phyloP scores from a whole-genome alignment of 1,284 basidiomycete species.

The Cryptococcus sp. region DNA sequence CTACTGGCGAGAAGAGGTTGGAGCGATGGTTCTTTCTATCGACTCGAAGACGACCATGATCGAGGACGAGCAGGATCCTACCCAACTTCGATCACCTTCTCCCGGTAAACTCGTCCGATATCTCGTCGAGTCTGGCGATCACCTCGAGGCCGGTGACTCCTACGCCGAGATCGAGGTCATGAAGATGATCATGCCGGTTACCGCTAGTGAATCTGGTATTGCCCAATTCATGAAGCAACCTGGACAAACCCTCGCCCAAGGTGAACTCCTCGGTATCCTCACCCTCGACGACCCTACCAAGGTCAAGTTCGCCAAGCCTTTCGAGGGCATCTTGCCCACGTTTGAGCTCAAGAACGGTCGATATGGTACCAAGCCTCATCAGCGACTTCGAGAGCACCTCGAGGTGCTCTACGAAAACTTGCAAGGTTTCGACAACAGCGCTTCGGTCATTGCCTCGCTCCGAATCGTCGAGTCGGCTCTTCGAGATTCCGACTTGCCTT shows the following conservation, averaged over 20 bases:
- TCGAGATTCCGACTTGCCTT: constrained; percentile 80
- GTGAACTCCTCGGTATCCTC: constrained; percentile 95
- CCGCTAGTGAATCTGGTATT: constrained; percentile 91
- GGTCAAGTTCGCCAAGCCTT: constrained; percentile 97
- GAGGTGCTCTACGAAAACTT: constrained; percentile 85
- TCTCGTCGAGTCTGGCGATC: constrained; percentile 94
- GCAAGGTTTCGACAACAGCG: constrained; percentile 88
- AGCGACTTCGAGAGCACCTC: constrained; percentile 71
- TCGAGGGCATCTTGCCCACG: constrained; percentile 82
- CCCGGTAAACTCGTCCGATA: constrained; percentile 95
- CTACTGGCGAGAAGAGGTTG: constrained; percentile 98
- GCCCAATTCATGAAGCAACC: constrained; percentile 98
- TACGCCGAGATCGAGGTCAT: constrained; percentile 99
- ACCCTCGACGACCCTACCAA: constrained; percentile 94
- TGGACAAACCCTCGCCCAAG: constrained; percentile 92
- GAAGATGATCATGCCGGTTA: constrained; percentile 99
- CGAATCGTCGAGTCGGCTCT: constrained; percentile 41
- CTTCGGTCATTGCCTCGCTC: constrained; percentile 37
- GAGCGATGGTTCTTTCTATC: constrained; percentile 85
- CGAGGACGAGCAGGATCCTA: constrained; percentile 99
- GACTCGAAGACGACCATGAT: constrained; percentile 97
- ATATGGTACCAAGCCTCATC: constrained; percentile 85
- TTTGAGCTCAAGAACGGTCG: constrained; percentile 77
- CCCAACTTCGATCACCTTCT: constrained; percentile 90
- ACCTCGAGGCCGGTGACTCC: constrained; percentile 89